A percentile compares a stretch with the other conserved stretches of the same genome.
Evolutionary conservation across 306 rosid genomes (phyloP).

Genomic region (Medicago truncatula): DNA sequence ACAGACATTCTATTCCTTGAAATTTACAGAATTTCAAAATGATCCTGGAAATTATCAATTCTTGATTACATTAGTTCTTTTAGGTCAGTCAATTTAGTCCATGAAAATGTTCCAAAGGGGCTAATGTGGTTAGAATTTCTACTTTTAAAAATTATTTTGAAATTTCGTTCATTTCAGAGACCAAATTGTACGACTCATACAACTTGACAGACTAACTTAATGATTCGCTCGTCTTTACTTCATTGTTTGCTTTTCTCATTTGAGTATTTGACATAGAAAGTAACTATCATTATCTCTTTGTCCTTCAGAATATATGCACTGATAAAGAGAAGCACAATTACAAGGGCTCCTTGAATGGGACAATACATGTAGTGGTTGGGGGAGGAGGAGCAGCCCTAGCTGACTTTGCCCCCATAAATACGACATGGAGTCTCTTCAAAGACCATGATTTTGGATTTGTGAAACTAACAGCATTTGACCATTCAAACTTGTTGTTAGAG

Average conservation of each 20-base stretch:
- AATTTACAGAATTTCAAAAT: not conserved
- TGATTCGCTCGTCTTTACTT: not conserved
- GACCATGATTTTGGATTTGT: constrained; percentile 85
- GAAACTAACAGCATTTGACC: constrained; percentile 85
- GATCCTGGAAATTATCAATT: not conserved
- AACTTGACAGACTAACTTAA: not conserved
- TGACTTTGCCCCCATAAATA: constrained; percentile 65
- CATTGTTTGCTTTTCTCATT: constrained; percentile 4
- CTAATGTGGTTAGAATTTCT: not conserved
- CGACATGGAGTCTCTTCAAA: constrained; percentile 80
- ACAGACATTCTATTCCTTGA: no score
- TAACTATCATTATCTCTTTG: constrained; percentile 27
- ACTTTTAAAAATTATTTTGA: not conserved
- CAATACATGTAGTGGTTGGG: constrained; percentile 90
- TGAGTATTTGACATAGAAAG: constrained; percentile 12
- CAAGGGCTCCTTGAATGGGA: constrained; percentile 78
- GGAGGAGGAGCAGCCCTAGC: constrained; percentile 93
- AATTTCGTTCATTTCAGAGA: not conserved
- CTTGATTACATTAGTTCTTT: not conserved
- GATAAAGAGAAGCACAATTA: constrained; percentile 68
- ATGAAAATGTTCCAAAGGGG: not conserved
- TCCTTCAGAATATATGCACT: constrained; percentile 79
- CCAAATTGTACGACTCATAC: not conserved
- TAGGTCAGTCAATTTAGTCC: not conserved
- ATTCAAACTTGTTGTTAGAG: constrained; percentile 88